phyloP scores from a whole-genome alignment of 805 yeast species.

The Candida saitoana region DNA sequence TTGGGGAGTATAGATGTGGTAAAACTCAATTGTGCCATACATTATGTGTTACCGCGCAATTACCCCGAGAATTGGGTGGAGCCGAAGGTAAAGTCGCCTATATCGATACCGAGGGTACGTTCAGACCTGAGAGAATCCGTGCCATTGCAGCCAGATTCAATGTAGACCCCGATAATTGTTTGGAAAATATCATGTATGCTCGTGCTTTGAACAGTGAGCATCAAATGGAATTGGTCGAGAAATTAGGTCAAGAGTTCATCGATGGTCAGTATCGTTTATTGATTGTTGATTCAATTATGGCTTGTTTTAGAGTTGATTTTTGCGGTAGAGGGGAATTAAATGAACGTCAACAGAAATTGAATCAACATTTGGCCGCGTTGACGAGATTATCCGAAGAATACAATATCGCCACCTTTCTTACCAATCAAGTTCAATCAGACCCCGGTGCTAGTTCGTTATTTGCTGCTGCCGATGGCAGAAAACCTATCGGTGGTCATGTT shows the following conservation, averaged over 20 bases:
- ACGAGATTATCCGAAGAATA: slow-evolving; percentile 14
- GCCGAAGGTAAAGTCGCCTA: slow-evolving; percentile 97
- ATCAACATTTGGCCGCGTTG: slow-evolving; percentile 13
- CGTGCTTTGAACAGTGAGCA: slow-evolving; percentile 35
- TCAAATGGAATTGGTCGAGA: slow-evolving; percentile 14
- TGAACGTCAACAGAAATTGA: slow-evolving; percentile 15
- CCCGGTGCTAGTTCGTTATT: slow-evolving; percentile 16
- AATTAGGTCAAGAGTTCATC: slow-evolving; percentile 12
- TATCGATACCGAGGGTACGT: slow-evolving; percentile 96
- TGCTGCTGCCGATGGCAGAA: slow-evolving; percentile 15
- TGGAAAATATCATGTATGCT: slow-evolving; percentile 96
- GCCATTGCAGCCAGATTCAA: slow-evolving; percentile 91
- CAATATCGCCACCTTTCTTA: slow-evolving; percentile 14
- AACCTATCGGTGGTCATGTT: slow-evolving; percentile 16
- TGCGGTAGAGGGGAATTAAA: slow-evolving; percentile 16
- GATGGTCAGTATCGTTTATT: slow-evolving; percentile 13
- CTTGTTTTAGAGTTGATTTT: slow-evolving; percentile 15
- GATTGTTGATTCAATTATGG: slow-evolving; percentile 14
- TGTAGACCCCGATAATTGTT: slow-evolving; percentile 86
- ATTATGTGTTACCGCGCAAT: slow-evolving; percentile 91
- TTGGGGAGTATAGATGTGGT: slow-evolving; percentile 97
- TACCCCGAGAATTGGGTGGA: slow-evolving; percentile 96
- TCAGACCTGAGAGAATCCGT: slow-evolving; percentile 84
- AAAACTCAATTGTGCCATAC: slow-evolving; percentile 97
- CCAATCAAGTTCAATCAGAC: slow-evolving; percentile 16